A percentile compares a stretch with the other conserved stretches of the same genome.
These are phyloP conservation scores for Verticillium zaregamsianum DNA, from an alignment of 2,329 filamentous ascomycete species.

Conservation along the genomic window DNA sequence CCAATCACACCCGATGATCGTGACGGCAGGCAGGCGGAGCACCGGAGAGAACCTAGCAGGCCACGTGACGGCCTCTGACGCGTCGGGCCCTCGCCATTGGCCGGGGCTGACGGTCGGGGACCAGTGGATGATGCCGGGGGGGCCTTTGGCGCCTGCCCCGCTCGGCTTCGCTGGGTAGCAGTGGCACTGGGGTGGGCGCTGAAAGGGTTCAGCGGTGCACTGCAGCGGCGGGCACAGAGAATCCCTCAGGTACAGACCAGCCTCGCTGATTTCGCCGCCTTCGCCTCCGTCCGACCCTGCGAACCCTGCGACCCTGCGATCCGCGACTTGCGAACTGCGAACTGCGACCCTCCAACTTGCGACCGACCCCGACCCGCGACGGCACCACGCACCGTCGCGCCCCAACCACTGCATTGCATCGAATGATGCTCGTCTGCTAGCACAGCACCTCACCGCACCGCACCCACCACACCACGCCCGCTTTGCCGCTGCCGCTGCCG, in stretches of 20 bases:
- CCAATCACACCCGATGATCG: too few relatives aligned
- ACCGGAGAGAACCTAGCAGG: neutral
- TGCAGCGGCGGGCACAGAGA: neutral
- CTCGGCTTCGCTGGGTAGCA: neutral
- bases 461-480: neutral
- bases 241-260: neutral
- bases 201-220: neutral
- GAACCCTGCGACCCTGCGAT: neutral
- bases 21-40: too few relatives aligned
- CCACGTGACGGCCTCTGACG: neutral
- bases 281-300: neutral
- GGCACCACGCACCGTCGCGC: neutral
- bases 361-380: neutral
- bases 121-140: neutral
- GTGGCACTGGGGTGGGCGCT: too few relatives aligned
- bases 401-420: neutral
- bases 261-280: neutral
- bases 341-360: neutral
- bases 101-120: neutral
- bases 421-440: too few relatives aligned
- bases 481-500: too few relatives aligned
- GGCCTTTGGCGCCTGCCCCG: neutral
- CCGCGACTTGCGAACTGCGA: neutral
- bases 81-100: neutral
- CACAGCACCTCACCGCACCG: too few relatives aligned